Percentiles rank a stretch among this genome's conserved stretches.
Evolutionary conservation across 257 asterid genomes (phyloP).

Genomic region (Scutellaria galericulata): DNA sequence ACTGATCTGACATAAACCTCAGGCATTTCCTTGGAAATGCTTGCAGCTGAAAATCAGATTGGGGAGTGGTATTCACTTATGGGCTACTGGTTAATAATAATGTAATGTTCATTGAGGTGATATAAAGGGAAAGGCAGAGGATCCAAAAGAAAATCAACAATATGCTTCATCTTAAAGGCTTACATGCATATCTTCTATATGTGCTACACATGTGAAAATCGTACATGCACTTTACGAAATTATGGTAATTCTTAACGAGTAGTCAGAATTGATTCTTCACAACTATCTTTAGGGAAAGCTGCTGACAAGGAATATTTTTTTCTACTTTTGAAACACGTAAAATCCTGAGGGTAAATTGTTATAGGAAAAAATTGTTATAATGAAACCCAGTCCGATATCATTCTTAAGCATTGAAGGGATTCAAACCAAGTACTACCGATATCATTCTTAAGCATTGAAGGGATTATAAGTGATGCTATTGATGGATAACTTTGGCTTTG

Average conservation of each 20-base stretch:
- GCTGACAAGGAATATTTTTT: not conserved
- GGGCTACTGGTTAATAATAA: not conserved
- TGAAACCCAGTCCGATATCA: conserved; percentile 1
- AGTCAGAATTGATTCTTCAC: not conserved
- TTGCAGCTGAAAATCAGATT: conserved; percentile 13
- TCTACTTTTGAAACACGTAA: conserved; percentile 4
- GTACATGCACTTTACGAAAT: not conserved
- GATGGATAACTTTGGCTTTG: not conserved
- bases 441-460: not conserved
- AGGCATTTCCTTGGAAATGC: conserved; percentile 20
- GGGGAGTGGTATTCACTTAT: not conserved
- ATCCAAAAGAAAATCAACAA: not conserved
- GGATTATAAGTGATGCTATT: not conserved
- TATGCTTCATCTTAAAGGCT: not conserved
- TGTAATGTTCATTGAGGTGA: not conserved
- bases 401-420: not conserved
- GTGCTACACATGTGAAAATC: not conserved
- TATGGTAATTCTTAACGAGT: not conserved
- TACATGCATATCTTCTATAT: not conserved
- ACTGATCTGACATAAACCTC: not conserved
- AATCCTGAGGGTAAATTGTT: conserved; percentile 19
- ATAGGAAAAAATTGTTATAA: not conserved
- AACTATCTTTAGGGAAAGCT: not conserved
- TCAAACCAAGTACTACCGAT: not conserved
- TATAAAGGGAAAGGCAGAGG: not conserved